Base-by-base conservation (phyloP, 2,329 filamentous ascomycete species). In the Venturia nashicola region DNA sequence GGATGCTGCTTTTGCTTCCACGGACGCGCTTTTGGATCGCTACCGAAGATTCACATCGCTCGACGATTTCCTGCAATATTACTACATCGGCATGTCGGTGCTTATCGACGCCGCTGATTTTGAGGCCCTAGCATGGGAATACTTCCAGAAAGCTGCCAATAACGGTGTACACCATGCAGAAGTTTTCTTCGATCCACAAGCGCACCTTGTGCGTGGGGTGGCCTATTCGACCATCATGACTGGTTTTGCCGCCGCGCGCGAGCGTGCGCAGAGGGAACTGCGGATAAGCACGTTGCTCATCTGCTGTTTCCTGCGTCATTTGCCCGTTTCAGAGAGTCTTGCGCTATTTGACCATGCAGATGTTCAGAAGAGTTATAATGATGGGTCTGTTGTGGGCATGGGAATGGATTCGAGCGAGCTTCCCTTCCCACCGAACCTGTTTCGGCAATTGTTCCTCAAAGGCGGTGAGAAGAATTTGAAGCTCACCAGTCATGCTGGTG, bases 101-200 rank as follows among this genome's bases (percentile, higher is more conserved):
- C 82, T 92, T 27, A 76, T 86, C 65, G 80, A 82, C 5, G 76
- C 80, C 20, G 74, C 77, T n/a, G 89, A 92, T 74, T 92, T 89
- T 69, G 86, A 89, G 71, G 82, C 82, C 62, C 79, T 93, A 12
- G 87, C 87, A 5, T 88, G 84, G 78, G 82, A 83, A 66, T 92
- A 92, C 76, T 88, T 91, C 72, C 70, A 78, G 40, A 83, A 81
- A 65, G 88, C 87, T 2, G 79, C 83, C 40, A 75, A 76, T 1
- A 84, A 90, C 66, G 83, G 84, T 44, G 85, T 91, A 1, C 79
- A 83, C 60, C 88, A 92, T 70, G 86, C 86, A 16, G 89, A 92
- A 73, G 81, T 91, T 67, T 92, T 91, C 76, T 91, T 92, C 76
- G 89, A 92, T 72, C 88, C 89, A 1, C 88, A 92, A 73, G 87